Base-by-base conservation (phyloP, 2,329 filamentous ascomycete genomes). In the Penicillium sp. region DNA sequence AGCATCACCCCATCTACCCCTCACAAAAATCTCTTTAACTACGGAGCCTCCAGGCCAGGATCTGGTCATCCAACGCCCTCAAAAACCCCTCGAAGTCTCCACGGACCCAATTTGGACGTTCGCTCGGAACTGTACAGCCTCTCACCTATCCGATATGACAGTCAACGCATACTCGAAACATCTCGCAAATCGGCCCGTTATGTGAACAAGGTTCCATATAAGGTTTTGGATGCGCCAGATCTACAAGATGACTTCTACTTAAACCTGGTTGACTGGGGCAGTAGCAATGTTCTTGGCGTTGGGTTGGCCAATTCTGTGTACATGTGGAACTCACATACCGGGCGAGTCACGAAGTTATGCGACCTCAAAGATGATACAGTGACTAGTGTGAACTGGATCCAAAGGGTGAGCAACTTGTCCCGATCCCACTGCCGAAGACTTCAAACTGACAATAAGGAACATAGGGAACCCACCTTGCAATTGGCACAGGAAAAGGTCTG, bases 361-460 rank as follows among this genome's bases (percentile, higher is more conserved):
- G 93, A 95, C 43, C 79, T 97, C 11, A 87, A 90, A 61, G 92
- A 96, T 66, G 94, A 99, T 70, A 92, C 88, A 0, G 93, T 99
- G 1, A 99, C 94, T 2, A 97, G 92, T 65, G 94, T 99, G 10
- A 95, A 89, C 53, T 99, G 94, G 94, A 99, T 99, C 65, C 94
- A 99, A 75, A 87, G 94, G 57, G 81, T 83, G 74, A 69, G 78
- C 22, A 50, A 27, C 8, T 1, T 11, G 24, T 27, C 42, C 31
- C 5, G 43, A 9, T 40, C 7, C 11, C 5, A 22, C 21, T 5
- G 14, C 13, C 42, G 9, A 6, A 14, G 36, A 22, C n/a, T 11
- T 48, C 1, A 27, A 29, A 61, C 58, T 52, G 38, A 57, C 55
- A 47, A 48, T 43, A 14, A 3, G 52, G 22, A 27, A 2, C 49